Base-by-base conservation (phyloP, 305 asterid genomes). In the Fraxinus paxiana region DNA sequence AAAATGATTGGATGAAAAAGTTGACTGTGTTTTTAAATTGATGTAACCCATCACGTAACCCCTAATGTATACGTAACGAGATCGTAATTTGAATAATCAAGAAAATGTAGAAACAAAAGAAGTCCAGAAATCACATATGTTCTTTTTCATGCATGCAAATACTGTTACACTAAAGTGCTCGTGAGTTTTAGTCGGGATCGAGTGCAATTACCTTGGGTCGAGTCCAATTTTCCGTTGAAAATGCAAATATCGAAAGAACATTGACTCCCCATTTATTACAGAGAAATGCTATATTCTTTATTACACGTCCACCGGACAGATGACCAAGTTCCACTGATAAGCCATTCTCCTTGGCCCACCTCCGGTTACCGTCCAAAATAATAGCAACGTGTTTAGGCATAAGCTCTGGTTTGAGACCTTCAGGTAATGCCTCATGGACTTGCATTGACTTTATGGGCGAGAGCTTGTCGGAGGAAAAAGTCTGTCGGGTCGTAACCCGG, bases 361-460 rank as follows among this genome's bases (percentile, higher is more conserved):
- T 69, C 77, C 83, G 77, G 70, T 80, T 83, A 7, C 86, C 82
- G 8, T 83, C 86, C 81, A 76, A 20, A 15, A 83, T 80, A 34
- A 80, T 30, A 9, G 86, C 86, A 9, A 83, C 76, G 31, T 83
- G 86, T 48, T 79, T 83, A 6, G 86, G 83, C 83, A 83, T 83
- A 30, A 73, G 86, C 38, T 83, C 86, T 1, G 63, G 67, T 10
- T 74, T 65, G 43, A 83, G 77, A 20, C 80, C 82, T 76, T 61
- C 77, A 6, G 85, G 82, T 79, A 78, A 56, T 10, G 38, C 76
- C 79, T 73, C 79, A 33, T 59, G 59, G 24, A 30, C 13, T 30
- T 35, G 28, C 8, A 51, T 51, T 51, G 63, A 51, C 63, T 51
- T 51, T 51, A 51, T 51, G 24, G 63, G 63, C 22, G 56, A 46